phyloP scores from a whole-genome alignment of 2,329 filamentous ascomycete genomes.

The Gnomoniopsis smithogilvyi region DNA sequence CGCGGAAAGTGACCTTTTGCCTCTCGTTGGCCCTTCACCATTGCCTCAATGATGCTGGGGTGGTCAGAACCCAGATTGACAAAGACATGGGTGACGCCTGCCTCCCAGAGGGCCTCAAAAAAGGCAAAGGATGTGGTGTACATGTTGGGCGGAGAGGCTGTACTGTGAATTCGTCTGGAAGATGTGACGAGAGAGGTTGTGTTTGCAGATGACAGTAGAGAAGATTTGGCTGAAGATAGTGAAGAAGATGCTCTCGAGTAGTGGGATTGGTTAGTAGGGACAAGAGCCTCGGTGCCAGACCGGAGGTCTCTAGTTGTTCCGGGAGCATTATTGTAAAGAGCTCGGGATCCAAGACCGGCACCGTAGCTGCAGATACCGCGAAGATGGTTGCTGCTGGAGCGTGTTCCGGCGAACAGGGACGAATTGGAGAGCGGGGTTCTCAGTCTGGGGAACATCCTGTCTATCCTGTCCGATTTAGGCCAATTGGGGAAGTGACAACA shows the following conservation, averaged over 20 bases:
- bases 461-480: too few species aligned
- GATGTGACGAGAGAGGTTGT: not conserved
- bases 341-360: conserved; percentile 10
- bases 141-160: conserved; percentile 31
- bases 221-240: not conserved
- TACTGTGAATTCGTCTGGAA: not conserved
- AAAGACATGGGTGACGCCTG: conserved; percentile 56
- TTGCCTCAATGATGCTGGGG: conserved; percentile 71
- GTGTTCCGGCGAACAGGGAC: not conserved
- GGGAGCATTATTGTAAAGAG: not conserved
- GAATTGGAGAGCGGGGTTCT: conserved; percentile 8
- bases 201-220: not conserved
- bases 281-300: not conserved
- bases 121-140: conserved; percentile 80
- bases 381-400: not conserved
- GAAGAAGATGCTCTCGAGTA: not conserved
- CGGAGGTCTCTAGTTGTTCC: not conserved
- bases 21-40: conserved; percentile 67
- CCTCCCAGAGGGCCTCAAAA: conserved; percentile 77
- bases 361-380: not conserved
- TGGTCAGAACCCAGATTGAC: conserved; percentile 62
- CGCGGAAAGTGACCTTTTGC: conserved; percentile 58
- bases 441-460: not conserved
- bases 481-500: too few species aligned
- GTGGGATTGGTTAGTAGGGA: not conserved